Evolutionary conservation across 2,329 filamentous ascomycete species (phyloP).

Genomic region (Verticillium nonalfalfae): DNA sequence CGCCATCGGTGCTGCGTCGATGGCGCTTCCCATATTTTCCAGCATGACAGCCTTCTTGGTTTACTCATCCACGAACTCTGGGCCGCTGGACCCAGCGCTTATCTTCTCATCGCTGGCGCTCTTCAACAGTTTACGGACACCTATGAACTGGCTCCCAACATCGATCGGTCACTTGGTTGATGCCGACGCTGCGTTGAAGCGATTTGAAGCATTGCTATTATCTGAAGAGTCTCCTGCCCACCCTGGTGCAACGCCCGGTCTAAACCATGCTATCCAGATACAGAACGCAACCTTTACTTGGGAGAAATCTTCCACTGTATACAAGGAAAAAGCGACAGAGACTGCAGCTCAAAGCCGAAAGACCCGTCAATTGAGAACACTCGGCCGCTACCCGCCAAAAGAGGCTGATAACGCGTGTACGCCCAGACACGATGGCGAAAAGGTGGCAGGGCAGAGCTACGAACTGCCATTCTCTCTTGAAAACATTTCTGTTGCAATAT

Average conservation of each 20-base stretch:
- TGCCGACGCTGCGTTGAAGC: slow-evolving; percentile 75
- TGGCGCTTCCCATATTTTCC: slow-evolving; percentile 87
- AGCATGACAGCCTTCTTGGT: slow-evolving; percentile 95
- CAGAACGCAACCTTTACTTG: slow-evolving; percentile 76
- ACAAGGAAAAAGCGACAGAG: slow-evolving; percentile 41
- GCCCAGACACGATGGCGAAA: slow-evolving; percentile 49
- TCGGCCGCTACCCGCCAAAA: slow-evolving; percentile 16
- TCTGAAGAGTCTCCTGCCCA: slow-evolving; percentile 80
- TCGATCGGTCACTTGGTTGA: slow-evolving; percentile 88
- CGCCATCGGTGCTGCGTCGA: slow-evolving; percentile 74
- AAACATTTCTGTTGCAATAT: slow-evolving; percentile 60
- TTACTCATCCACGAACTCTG: slow-evolving; percentile 59
- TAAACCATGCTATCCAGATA: slow-evolving; percentile 66
- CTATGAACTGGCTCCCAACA: slow-evolving; percentile 80
- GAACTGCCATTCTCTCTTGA: slow-evolving; percentile 65
- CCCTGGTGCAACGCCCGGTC: slow-evolving; percentile 46
- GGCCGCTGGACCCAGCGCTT: slow-evolving; percentile 63
- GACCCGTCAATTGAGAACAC: slow-evolving; percentile 10
- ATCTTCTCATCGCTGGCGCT: slow-evolving; percentile 91
- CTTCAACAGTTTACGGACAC: slow-evolving; percentile 87
- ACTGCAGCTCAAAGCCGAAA: slow-evolving; percentile 25
- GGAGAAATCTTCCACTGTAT: slow-evolving; percentile 61
- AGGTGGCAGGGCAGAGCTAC: slow-evolving; percentile 27
- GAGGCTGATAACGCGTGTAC: slow-evolving; percentile 47
- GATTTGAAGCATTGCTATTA: slow-evolving; percentile 82